Percentiles rank a stretch among this genome's conserved stretches.
Conservation (phyloP, 306 rosid genomes). For the Casuarina glauca region DNA sequence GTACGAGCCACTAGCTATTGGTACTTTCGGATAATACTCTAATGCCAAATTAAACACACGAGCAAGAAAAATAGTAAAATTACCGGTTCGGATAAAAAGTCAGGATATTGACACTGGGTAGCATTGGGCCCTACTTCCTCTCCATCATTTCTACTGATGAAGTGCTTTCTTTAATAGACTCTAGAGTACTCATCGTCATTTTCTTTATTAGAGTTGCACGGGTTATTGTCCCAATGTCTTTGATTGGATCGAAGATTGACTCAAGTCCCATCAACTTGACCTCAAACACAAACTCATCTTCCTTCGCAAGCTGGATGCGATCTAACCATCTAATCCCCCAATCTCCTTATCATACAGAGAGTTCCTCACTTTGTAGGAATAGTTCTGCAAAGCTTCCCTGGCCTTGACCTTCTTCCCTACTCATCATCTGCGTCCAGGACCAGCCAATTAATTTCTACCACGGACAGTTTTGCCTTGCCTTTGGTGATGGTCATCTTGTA, state of each 20-base stretch:
- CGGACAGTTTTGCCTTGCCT: slow-evolving; percentile 9
- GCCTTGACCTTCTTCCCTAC: slow-evolving; percentile 14
- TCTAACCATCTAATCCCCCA: slow-evolving; percentile 24
- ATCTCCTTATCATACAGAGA: slow-evolving; percentile 17
- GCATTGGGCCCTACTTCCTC: too few species aligned
- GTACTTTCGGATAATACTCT: too few species aligned
- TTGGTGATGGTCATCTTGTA: slow-evolving; percentile 25
- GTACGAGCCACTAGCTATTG: too few species aligned
- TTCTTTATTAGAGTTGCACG: neutral
- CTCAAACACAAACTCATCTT: slow-evolving; percentile 15
- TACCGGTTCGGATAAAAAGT: too few species aligned
- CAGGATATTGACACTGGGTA: too few species aligned
- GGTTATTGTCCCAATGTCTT: neutral
- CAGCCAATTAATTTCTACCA: slow-evolving; percentile 13
- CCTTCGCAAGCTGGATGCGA: neutral
- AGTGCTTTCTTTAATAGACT: too few species aligned
- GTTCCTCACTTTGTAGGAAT: slow-evolving; percentile 16
- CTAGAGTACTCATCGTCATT: neutral
- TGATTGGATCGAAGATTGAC: slow-evolving; percentile 22
- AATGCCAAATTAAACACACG: too few species aligned
- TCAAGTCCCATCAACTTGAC: slow-evolving; percentile 14
- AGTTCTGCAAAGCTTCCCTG: slow-evolving; percentile 17
- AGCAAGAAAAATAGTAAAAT: too few species aligned
- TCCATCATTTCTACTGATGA: neutral
- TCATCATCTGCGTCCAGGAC: slow-evolving; percentile 22